phyloP scores from a whole-genome alignment of 2,329 filamentous ascomycete genomes.

The Hymenoscyphus salicellus region DNA sequence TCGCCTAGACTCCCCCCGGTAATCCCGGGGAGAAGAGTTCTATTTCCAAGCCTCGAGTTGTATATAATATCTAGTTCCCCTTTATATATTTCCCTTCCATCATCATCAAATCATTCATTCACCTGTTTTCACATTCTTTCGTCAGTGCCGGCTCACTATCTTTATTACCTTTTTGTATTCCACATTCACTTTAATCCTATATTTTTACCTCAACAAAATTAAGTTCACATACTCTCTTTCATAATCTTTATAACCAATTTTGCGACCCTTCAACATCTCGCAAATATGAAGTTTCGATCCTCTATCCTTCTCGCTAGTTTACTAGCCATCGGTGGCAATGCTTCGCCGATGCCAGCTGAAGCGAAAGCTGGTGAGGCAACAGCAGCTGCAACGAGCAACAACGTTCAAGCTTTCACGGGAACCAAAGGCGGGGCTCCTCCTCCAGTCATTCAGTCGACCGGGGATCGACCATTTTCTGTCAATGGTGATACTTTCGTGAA shows the following conservation, averaged over 20 bases:
- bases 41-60: background rate
- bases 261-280: background rate
- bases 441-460: conserved; percentile 45
- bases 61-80: background rate
- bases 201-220: no score
- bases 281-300: background rate
- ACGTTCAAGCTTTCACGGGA: conserved; percentile 43
- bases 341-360: background rate
- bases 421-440: conserved; percentile 52
- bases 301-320: background rate
- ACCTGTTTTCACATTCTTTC: background rate
- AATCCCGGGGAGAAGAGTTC: background rate
- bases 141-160: background rate
- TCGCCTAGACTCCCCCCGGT: background rate
- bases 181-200: background rate
- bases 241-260: background rate
- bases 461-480: conserved; percentile 53
- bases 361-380: background rate
- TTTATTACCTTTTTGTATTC: background rate
- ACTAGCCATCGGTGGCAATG: background rate
- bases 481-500: conserved; percentile 58
- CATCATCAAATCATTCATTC: background rate
- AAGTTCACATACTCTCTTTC: no score
- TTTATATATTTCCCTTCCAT: background rate
- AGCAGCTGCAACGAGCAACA: conserved; percentile 15